Base-by-base conservation (phyloP, 495 filamentous ascomycete genomes). In the Aspergillus sparsus region DNA sequence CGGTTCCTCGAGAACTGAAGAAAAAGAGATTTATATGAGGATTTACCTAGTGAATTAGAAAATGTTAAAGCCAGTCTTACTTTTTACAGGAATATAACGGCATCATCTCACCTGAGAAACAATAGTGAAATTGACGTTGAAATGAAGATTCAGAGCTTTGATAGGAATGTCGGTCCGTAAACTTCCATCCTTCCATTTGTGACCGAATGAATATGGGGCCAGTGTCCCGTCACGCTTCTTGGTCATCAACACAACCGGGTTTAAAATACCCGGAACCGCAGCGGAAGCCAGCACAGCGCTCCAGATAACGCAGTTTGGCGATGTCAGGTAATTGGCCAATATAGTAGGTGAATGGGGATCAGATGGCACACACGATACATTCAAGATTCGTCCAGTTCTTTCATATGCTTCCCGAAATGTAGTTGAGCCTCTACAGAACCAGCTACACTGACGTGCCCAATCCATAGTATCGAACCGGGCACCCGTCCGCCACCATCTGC, bases 21-120 rank as follows among this genome's bases (percentile, higher is more conserved):
- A 98, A 97, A 81, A 98, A 98, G 15, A 97, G 84, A 66, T 96
- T 97, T 73, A 98, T 89, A 70, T 98, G 94, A 2, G 95, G 94
- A 69, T 98, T 98, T 34, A 97, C 93, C 75, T 78, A 31, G 39
- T 51, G 7, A 11, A 50, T 71, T 68, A 62, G 57, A 33, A 11
- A 37, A 9, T 33, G 50, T 18, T 34, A 49, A 15, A 2, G 11
- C 5, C 33, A 2, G n/a, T 27, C 10, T 52, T 52, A 34, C 18
- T 7, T 27, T 13, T 35, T 49, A 13, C 33, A 18, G 13, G 42
- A 32, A 0, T 53, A 33, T 9, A 51, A 53, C 59, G 34, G 18
- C 50, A 63, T 66, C 60, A 70, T 72, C 66, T 68, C 58, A 78
- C 76, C 74, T 98, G 94, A 55, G 85, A 89, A 69, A 98, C 94